Conservation (phyloP, 306 rosid species). For the Acacia acuminata region DNA sequence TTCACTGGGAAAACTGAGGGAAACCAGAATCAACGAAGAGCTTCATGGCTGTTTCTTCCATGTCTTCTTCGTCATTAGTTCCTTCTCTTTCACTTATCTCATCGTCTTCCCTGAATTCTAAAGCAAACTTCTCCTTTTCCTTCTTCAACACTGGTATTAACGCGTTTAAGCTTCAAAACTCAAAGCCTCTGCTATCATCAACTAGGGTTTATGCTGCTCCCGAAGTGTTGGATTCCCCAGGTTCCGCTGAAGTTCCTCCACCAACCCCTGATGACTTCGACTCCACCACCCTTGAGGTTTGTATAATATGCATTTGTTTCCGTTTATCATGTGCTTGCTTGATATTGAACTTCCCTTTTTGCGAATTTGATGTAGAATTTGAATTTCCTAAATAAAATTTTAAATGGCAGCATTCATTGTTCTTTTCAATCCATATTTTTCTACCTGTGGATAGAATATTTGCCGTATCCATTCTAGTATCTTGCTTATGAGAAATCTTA, state of each 20-base stretch:
- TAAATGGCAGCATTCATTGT: not conserved
- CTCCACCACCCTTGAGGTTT: conserved; percentile 42
- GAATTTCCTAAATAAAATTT: not conserved
- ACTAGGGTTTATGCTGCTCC: conserved; percentile 65
- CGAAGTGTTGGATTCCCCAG: conserved; percentile 48
- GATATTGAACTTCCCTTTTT: too few species aligned
- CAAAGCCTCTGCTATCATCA: conserved; percentile 36
- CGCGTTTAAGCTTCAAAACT: conserved; percentile 41
- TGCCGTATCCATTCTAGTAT: not conserved
- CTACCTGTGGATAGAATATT: not conserved
- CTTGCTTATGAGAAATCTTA: not conserved
- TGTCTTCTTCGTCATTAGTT: conserved; percentile 49
- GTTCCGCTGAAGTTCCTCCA: conserved; percentile 38
- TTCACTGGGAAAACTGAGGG: not conserved
- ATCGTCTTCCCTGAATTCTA: conserved; percentile 41
- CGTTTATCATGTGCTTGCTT: not conserved
- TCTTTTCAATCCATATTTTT: not conserved
- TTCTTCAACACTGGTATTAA: conserved; percentile 19
- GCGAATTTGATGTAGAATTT: not conserved
- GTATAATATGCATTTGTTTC: conserved; percentile 9
- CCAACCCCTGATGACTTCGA: conserved; percentile 38
- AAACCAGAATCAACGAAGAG: not conserved
- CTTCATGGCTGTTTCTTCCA: conserved; percentile 63
- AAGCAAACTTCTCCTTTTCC: conserved; percentile 36
- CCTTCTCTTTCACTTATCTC: conserved; percentile 43